Conservation (phyloP, 75 land plant genomes). For the Picea sitchensis region DNA sequence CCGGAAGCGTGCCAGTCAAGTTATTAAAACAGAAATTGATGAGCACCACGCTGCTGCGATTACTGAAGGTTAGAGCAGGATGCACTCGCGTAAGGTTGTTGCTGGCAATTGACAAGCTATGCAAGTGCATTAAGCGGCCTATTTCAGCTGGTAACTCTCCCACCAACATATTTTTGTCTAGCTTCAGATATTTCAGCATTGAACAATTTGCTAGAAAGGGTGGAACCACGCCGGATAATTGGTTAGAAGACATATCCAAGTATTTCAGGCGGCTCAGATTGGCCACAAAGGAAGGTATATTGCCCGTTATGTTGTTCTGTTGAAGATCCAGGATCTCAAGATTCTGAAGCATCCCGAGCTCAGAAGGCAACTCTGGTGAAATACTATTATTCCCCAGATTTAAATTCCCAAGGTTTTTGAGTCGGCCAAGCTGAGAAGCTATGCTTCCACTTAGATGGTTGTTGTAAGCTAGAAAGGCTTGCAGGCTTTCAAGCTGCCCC, state of each 20-base stretch:
- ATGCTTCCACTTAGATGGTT: conserved; percentile 20
- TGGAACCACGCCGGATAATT: conserved; percentile 55
- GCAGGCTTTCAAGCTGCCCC: conserved; percentile 14
- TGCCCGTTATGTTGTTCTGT: conserved; percentile 38
- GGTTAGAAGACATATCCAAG: conserved; percentile 39
- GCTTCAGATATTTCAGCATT: conserved; percentile 24
- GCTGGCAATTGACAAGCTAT: conserved; percentile 37
- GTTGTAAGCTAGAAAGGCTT: conserved; percentile 6
- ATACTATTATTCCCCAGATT: conserved; percentile 49
- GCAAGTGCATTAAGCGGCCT: conserved; percentile 31
- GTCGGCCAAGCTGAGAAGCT: conserved; percentile 1
- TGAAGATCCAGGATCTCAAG: conserved; percentile 44
- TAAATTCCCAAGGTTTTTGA: not conserved
- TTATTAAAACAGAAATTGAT: conserved; percentile 44
- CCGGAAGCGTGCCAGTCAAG: conserved; percentile 41
- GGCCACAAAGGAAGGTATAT: conserved; percentile 43
- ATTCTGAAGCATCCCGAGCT: conserved; percentile 31
- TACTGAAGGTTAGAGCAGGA: conserved; percentile 32
- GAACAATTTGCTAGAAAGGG: conserved; percentile 44
- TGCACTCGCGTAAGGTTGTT: conserved; percentile 41
- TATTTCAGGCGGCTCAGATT: conserved; percentile 24
- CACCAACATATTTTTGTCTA: conserved; percentile 38
- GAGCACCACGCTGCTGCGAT: conserved; percentile 29
- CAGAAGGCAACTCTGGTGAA: conserved; percentile 44
- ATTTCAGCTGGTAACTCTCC: conserved; percentile 46